Evolutionary conservation across 108 stramenopile species (phyloP), one percentile per base, ranked within the genome.

Genomic region (Cyclotella kingstonii): DNA sequence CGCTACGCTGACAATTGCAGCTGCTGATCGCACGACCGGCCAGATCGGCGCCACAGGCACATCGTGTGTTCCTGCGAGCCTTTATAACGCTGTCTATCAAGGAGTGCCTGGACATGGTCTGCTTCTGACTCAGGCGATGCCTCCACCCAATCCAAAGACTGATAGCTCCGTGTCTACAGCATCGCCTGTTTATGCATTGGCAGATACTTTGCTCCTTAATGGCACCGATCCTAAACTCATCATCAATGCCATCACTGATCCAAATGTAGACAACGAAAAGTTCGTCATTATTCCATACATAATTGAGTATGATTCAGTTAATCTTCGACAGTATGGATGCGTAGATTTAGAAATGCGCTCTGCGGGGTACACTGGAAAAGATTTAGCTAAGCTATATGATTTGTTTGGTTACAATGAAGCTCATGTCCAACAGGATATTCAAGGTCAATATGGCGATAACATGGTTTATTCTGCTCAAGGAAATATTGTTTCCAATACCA

Each of bases 401-500:
- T 23, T 33, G 5, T 31, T 46, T 9, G 44, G 44, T 15, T 45
- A 45, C 44, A 45, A 45, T 17, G 9, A 15, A 9, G 21, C 25
- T 33, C 5, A 7, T 31, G 29, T 46, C 11, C 43, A 46, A 31
- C 23, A 60, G 33, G 58, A 60, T 26, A 22, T 45, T n/a, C 58
- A 60, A 41, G 58, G 58, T 18, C 44, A 43, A 17, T 6, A 31
- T 46, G 58, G 58, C 18, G 58, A 46, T 33, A 28, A 9, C 8
- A 60, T 60, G 10, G 58, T 46, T 17, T 60, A 60, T 18, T 60
- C 58, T 12, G 58, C 58, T 4, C 58, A 60, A 19, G 58, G 58
- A n/a, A 60, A 60, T 60, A 45, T 60, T 4, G 58, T 60, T 22
- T 60, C 58, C 1, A 60, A 46, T n/a, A 45, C 58, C 3, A 60